These are phyloP conservation scores for Salix arbutifolia DNA, from an alignment of 345 rosid genomes.

Conservation along the genomic window DNA sequence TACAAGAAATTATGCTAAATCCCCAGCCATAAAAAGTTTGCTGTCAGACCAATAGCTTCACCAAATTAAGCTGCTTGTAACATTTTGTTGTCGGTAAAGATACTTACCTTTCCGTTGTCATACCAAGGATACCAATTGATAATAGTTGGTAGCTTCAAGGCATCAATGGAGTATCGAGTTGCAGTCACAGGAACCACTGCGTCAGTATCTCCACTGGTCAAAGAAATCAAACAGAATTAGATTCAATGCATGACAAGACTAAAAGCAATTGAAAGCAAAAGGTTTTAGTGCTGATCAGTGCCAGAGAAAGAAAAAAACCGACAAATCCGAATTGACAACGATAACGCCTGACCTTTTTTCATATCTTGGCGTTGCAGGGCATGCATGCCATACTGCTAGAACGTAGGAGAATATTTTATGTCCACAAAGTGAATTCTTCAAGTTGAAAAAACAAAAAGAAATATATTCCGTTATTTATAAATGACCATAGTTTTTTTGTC, in stretches of 20 bases:
- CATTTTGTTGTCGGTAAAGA: not conserved
- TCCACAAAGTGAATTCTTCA: not conserved
- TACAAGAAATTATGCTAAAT: not conserved
- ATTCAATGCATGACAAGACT: too few relatives aligned
- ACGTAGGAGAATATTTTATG: not conserved
- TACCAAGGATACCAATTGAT: constrained; percentile 90
- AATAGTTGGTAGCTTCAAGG: constrained; percentile 59
- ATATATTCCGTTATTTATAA: not conserved
- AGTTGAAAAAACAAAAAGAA: not conserved
- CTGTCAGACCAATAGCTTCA: not conserved
- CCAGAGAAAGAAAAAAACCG: not conserved
- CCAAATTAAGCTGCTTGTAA: not conserved
- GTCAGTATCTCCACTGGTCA: constrained; percentile 88
- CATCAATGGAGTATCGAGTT: constrained; percentile 79
- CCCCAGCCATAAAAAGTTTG: too few relatives aligned
- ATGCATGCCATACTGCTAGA: not conserved
- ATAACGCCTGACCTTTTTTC: not conserved
- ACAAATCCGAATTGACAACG: not conserved
- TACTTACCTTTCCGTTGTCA: constrained; percentile 50
- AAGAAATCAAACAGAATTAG: constrained; percentile 19
- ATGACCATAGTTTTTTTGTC: not conserved
- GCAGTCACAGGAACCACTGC: constrained; percentile 84
- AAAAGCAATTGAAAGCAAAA: not conserved
- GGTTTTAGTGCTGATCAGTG: not conserved
- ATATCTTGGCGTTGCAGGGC: not conserved